These are phyloP conservation scores for Apiospora malaysiana DNA, from an alignment of 2,329 filamentous ascomycete genomes.

Conservation along the genomic window DNA sequence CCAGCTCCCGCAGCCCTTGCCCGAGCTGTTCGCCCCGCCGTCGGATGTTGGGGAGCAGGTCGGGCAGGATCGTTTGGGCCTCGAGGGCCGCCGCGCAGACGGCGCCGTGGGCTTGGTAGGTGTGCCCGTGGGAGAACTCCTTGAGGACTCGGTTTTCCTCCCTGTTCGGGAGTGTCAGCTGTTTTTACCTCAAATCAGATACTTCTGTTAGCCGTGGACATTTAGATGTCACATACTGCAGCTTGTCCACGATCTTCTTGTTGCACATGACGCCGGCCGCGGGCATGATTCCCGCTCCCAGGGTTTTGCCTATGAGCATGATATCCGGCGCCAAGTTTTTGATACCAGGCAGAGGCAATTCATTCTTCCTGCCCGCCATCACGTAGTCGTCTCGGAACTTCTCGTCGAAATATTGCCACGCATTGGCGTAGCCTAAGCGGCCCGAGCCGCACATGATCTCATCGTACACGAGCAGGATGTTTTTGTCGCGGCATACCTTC, in stretches of 20 bases:
- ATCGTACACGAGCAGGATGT: constrained; percentile 12
- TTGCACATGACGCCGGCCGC: neutral
- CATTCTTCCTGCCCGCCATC: too few species aligned
- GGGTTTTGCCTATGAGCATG: neutral
- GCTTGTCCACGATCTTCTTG: neutral
- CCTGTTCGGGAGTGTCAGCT: too few species aligned
- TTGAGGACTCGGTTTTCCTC: too few species aligned
- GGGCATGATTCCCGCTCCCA: neutral
- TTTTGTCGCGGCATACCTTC: neutral
- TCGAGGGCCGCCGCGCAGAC: neutral
- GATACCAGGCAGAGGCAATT: too few species aligned
- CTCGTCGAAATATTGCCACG: neutral
- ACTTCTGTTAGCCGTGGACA: too few species aligned
- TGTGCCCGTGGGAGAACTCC: constrained; percentile 2
- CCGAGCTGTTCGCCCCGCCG: neutral
- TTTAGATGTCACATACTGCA: too few species aligned
- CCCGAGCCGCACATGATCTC: constrained; percentile 19
- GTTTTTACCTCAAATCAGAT: too few species aligned
- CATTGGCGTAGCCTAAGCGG: neutral
- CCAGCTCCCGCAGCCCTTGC: neutral
- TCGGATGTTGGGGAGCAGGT: neutral
- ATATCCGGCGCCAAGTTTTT: constrained; percentile 18
- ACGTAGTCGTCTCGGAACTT: too few species aligned
- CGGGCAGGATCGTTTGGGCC: too few species aligned
- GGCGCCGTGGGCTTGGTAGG: neutral